Conservation (phyloP, 2,329 filamentous ascomycete species). For the Penicillium digitatum region DNA sequence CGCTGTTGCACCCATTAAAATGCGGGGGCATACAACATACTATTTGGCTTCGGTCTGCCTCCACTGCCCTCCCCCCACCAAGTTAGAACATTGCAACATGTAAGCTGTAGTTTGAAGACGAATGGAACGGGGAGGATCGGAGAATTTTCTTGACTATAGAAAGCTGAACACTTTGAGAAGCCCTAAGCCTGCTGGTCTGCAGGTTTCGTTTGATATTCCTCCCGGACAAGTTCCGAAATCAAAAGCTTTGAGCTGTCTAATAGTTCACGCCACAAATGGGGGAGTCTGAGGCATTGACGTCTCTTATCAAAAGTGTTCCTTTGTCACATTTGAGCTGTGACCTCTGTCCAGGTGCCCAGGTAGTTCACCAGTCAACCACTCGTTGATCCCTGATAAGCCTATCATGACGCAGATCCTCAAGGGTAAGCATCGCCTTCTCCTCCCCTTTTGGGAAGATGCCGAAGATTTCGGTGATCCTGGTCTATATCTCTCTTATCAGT, state of each 20-base stretch:
- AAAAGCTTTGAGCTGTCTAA: background rate
- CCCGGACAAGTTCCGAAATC: background rate
- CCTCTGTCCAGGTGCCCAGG: background rate
- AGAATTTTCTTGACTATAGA: background rate
- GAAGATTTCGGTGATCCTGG: background rate
- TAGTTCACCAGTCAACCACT: background rate
- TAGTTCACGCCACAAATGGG: background rate
- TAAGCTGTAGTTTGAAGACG: background rate
- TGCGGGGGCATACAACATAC: background rate
- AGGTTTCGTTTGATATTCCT: background rate
- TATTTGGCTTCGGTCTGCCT: background rate
- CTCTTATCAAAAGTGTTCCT: background rate
- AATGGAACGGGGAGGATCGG: background rate
- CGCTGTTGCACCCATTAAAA: background rate
- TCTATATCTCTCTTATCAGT: slow-evolving; percentile 3
- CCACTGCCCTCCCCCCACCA: too few relatives aligned
- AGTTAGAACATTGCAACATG: background rate
- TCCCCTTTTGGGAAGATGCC: slow-evolving; percentile 12
- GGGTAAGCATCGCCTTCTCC: slow-evolving; percentile 15
- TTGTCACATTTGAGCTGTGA: background rate
- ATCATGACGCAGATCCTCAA: slow-evolving; percentile 16
- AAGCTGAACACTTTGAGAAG: background rate
- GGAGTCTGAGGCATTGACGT: background rate
- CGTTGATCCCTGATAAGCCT: slow-evolving; percentile 9
- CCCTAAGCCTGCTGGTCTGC: background rate